Percentiles rank a stretch among this genome's conserved stretches.
These are phyloP conservation scores for Solanum appendiculatum DNA, from an alignment of 257 asterid species.

Conservation along the genomic window DNA sequence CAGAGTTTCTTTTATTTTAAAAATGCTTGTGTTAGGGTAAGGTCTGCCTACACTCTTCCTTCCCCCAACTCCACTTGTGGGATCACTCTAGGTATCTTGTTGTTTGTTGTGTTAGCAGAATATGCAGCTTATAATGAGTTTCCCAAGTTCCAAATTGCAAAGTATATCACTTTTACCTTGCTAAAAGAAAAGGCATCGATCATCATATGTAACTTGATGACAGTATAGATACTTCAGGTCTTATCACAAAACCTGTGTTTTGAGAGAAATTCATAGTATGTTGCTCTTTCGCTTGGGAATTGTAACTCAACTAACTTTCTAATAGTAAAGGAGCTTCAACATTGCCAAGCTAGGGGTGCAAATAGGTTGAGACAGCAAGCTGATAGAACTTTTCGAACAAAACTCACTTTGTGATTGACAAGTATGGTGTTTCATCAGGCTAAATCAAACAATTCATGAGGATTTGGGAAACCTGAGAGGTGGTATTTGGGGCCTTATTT, in stretches of 20 bases:
- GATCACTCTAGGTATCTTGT: not conserved
- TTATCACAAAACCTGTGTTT: not conserved
- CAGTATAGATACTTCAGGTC: not conserved
- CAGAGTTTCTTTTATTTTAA: not conserved
- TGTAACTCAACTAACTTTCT: not conserved
- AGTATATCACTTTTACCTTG: not conserved
- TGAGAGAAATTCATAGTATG: not conserved
- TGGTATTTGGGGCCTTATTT: not conserved
- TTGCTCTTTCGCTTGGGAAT: not conserved
- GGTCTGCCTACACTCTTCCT: not conserved
- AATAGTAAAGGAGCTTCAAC: not conserved
- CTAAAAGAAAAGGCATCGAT: not conserved
- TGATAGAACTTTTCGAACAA: not conserved
- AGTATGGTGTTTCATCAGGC: not conserved
- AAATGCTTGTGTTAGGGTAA: not conserved
- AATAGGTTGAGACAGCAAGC: not conserved
- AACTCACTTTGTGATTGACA: not conserved
- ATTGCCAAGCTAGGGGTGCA: not conserved
- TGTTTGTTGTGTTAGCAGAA: not conserved
- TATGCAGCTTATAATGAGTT: not conserved
- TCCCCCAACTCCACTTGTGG: not conserved
- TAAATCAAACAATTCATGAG: not conserved
- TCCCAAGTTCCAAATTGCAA: not conserved
- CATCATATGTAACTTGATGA: not conserved
- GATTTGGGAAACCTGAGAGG: not conserved